Percentiles rank a stretch among this genome's conserved stretches.
These are phyloP conservation scores for Beauveria varroae DNA, from an alignment of 2,329 filamentous ascomycete genomes.

Conservation along the genomic window DNA sequence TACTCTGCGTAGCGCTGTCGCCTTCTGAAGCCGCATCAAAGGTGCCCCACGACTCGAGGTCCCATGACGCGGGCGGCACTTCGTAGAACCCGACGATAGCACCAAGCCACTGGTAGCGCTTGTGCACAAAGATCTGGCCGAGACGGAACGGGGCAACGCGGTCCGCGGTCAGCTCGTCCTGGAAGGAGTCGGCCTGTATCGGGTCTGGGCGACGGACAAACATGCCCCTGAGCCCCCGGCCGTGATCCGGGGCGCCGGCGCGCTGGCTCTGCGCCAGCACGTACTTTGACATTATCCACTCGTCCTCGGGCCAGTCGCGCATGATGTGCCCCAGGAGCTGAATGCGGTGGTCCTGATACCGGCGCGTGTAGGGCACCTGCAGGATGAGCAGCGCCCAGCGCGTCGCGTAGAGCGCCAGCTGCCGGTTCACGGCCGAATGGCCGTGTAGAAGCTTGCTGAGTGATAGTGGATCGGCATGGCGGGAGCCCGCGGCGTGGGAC, in stretches of 20 bases:
- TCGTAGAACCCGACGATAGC: slow-evolving; percentile 67
- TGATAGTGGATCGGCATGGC: slow-evolving; percentile 20
- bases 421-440: slow-evolving; percentile 35
- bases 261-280: slow-evolving; percentile 51
- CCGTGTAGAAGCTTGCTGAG: slow-evolving; percentile 29
- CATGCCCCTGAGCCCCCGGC: slow-evolving; percentile 13
- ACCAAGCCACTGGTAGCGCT: slow-evolving; percentile 69
- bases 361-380: slow-evolving; percentile 36
- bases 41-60: not conserved
- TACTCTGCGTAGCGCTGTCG: not conserved
- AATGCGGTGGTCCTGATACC: slow-evolving; percentile 55
- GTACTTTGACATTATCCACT: slow-evolving; percentile 61
- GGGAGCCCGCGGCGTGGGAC: slow-evolving; percentile 19
- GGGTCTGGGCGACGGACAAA: slow-evolving; percentile 30
- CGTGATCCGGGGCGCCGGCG: slow-evolving; percentile 19
- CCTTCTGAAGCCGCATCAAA: slow-evolving; percentile 1
- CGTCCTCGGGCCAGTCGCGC: slow-evolving; percentile 51
- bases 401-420: slow-evolving; percentile 60
- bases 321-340: slow-evolving; percentile 42
- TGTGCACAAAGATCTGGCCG: slow-evolving; percentile 80
- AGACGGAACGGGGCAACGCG: slow-evolving; percentile 48
- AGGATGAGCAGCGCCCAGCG: slow-evolving; percentile 63
- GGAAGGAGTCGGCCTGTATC: slow-evolving; percentile 28
- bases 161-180: slow-evolving; percentile 19
- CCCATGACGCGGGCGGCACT: not conserved